Evolutionary conservation across 2,329 filamentous ascomycete genomes (phyloP), one percentile per base, ranked within the genome.

Genomic region (Exutisphaerella laricina): DNA sequence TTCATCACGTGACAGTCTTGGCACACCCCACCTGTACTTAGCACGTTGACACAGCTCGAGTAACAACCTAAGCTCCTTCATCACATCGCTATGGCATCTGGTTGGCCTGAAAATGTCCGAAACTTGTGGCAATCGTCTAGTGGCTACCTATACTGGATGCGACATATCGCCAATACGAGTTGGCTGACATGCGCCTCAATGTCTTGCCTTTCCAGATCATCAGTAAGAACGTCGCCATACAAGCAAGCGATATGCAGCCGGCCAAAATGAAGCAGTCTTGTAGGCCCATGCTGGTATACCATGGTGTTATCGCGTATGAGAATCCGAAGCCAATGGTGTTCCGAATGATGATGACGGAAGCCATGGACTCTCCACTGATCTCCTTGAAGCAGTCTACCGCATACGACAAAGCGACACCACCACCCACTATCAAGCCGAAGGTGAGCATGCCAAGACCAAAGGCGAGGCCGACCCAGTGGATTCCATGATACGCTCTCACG

Each of bases 391-490:
- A 67, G 41, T 70, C 67, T 26, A 70, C 61, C 4, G 66, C 64
- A 41, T 70, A 71, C 1, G 66, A 62, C 17, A 69, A 59, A 7
- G 58, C 59, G 10, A 70, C 66, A 57, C 60, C 55, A 9, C 62
- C 64, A 21, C 64, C 58, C 20, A 73, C 59, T 1, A 64, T 61
- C 30, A 69, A 69, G 8, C 66, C 66, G 37, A 64, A 54, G 1
- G 65, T 68, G 23, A 74, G 63, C 30, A 72, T 59, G 17, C 66
- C 69, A 17, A 73, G 64, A 14, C 71, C 59, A 17, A 67, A 69
- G 63, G 72, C 71, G 2, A 73, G 55, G 1, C 70, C 72, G 28
- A 74, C 63, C 68, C 68, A 72, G 37, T 74, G 72, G 14, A 74
- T 53, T 4, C 44, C 46, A 28, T 55, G 49, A 4, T 68, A 68